phyloP scores from a whole-genome alignment of 495 filamentous ascomycete species.

The Aspergillus saccharolyticus region DNA sequence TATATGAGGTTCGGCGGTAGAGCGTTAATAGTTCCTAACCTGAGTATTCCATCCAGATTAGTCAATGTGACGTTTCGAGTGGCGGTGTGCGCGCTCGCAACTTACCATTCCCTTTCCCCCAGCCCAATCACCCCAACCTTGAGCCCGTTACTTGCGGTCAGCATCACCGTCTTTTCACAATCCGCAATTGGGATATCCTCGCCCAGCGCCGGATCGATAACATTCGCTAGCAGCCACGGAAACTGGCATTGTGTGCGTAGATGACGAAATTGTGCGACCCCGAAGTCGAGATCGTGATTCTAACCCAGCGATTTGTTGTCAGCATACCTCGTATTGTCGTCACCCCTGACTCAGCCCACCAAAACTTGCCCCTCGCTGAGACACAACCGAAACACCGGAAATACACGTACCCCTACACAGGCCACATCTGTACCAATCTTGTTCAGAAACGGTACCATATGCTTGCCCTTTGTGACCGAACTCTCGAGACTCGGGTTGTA shows the following conservation, averaged over 20 bases:
- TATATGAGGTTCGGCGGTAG: conserved; percentile 77
- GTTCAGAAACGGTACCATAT: conserved; percentile 89
- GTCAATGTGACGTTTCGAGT: background rate
- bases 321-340: background rate
- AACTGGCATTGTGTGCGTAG: conserved; percentile 71
- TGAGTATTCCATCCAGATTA: conserved; percentile 20
- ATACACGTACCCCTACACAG: conserved; percentile 64
- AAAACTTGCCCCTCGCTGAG: background rate
- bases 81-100: background rate
- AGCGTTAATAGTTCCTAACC: conserved; percentile 83
- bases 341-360: too few relatives aligned
- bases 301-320: conserved; percentile 20
- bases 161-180: conserved; percentile 62
- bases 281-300: conserved; percentile 95
- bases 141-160: conserved; percentile 74
- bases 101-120: conserved; percentile 65
- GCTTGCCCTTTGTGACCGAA: conserved; percentile 77
- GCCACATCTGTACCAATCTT: conserved; percentile 68
- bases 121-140: conserved; percentile 83
- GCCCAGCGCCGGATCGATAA: conserved; percentile 73
- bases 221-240: conserved; percentile 85
- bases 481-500: conserved; percentile 88
- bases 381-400: background rate
- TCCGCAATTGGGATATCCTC: conserved; percentile 62
- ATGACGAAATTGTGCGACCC: conserved; percentile 71